Evolutionary conservation across 345 rosid species (phyloP).

Genomic region (Citrus unshiu): DNA sequence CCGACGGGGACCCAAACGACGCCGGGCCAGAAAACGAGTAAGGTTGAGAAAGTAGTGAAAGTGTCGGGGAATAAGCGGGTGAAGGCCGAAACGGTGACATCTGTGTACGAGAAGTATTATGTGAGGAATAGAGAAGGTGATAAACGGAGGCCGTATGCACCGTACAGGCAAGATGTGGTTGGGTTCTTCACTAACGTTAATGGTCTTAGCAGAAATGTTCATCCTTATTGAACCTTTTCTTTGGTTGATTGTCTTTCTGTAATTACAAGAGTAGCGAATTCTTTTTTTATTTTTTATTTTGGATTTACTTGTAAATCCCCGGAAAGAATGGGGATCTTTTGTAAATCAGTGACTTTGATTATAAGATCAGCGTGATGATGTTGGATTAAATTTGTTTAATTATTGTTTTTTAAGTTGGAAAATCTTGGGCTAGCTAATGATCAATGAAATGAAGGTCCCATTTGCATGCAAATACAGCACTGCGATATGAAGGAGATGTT

Average conservation of each 20-base stretch:
- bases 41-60: neutral
- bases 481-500: neutral
- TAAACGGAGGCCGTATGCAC: conserved; percentile 61
- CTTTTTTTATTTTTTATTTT: neutral
- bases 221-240: conserved; percentile 42
- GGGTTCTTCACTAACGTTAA: conserved; percentile 67
- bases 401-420: neutral
- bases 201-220: conserved; percentile 65
- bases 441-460: neutral
- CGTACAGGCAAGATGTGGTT: conserved; percentile 52
- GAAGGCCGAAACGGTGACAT: conserved; percentile 30
- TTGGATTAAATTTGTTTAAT: neutral
- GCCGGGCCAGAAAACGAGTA: neutral
- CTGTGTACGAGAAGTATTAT: conserved; percentile 52
- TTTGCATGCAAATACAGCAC: neutral
- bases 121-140: conserved; percentile 46
- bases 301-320: neutral
- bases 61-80: conserved; percentile 10
- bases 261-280: neutral
- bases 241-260: neutral
- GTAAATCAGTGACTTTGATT: neutral
- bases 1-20: conserved; percentile 10
- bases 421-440: neutral
- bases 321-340: neutral
- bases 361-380: neutral